These are phyloP conservation scores for Tolypocladium inflatum DNA, from an alignment of 2,329 filamentous ascomycete genomes.

Conservation along the genomic window DNA sequence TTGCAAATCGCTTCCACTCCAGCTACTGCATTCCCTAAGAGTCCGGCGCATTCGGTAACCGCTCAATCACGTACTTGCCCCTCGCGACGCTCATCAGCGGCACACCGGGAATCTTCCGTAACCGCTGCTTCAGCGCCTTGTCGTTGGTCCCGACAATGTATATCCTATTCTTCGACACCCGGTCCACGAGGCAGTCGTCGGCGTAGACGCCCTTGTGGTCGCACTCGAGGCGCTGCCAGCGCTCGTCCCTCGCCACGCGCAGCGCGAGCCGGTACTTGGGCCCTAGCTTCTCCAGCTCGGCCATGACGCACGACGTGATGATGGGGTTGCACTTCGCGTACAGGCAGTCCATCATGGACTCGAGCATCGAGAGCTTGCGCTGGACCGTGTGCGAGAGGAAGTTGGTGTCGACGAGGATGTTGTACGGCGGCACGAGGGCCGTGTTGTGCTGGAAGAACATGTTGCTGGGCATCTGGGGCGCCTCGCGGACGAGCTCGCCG, in stretches of 20 bases:
- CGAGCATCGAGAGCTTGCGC: slow-evolving; percentile 78
- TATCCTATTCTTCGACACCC: slow-evolving; percentile 64
- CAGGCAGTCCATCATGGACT: slow-evolving; percentile 87
- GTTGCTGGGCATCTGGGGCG: slow-evolving; percentile 71
- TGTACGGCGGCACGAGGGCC: slow-evolving; percentile 59
- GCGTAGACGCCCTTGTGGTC: slow-evolving; percentile 79
- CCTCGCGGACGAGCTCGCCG: slow-evolving; percentile 61
- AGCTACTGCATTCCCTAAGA: slow-evolving; percentile 13
- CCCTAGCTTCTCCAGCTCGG: slow-evolving; percentile 82
- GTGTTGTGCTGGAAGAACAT: slow-evolving; percentile 89
- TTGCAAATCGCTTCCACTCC: not conserved
- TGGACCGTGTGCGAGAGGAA: slow-evolving; percentile 87
- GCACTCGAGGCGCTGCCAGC: slow-evolving; percentile 78
- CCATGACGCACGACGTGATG: slow-evolving; percentile 70
- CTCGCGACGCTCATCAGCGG: slow-evolving; percentile 73
- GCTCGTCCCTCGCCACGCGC: slow-evolving; percentile 77
- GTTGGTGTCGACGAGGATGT: slow-evolving; percentile 76
- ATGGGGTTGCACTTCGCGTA: slow-evolving; percentile 87
- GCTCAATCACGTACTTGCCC: slow-evolving; percentile 91
- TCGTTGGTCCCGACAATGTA: slow-evolving; percentile 74
- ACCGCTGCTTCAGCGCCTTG: slow-evolving; percentile 70
- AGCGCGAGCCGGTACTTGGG: slow-evolving; percentile 81
- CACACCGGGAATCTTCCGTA: slow-evolving; percentile 62
- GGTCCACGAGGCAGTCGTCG: slow-evolving; percentile 75
- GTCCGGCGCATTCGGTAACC: slow-evolving; percentile 75